Evolutionary conservation across 2,329 filamentous ascomycete species (phyloP).

Genomic region (Paecilomyces sp.): DNA sequence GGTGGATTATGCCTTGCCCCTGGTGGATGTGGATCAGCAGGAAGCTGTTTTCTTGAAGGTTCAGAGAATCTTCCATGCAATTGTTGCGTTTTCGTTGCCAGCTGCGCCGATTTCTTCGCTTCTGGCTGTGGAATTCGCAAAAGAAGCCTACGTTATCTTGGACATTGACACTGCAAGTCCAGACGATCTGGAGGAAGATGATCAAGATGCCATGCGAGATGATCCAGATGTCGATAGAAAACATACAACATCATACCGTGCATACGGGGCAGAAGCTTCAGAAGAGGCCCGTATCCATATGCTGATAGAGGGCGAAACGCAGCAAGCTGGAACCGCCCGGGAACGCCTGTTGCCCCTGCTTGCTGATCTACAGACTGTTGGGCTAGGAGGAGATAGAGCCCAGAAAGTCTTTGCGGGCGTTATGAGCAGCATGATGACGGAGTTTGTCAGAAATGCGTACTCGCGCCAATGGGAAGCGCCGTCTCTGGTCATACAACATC

Average conservation of each 20-base stretch:
- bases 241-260: slow-evolving; percentile 29
- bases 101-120: slow-evolving; percentile 35
- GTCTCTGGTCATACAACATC: slow-evolving; percentile 39
- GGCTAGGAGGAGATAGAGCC: slow-evolving; percentile 47
- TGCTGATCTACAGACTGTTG: slow-evolving; percentile 43
- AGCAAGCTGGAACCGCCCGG: slow-evolving; percentile 21
- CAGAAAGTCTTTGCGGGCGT: slow-evolving; percentile 53
- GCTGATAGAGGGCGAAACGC: slow-evolving; percentile 26
- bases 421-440: slow-evolving; percentile 51
- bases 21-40: slow-evolving; percentile 17
- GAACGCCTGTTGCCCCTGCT: slow-evolving; percentile 34
- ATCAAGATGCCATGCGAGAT: slow-evolving; percentile 15
- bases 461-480: slow-evolving; percentile 50
- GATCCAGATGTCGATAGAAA: slow-evolving; percentile 31
- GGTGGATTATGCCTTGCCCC: slow-evolving; percentile 24
- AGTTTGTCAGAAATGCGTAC: slow-evolving; percentile 51
- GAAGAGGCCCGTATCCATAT: slow-evolving; percentile 18
- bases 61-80: slow-evolving; percentile 37
- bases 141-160: slow-evolving; percentile 36
- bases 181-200: slow-evolving; percentile 5
- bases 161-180: slow-evolving; percentile 27
- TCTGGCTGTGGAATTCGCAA: slow-evolving; percentile 38
- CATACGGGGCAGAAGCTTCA: slow-evolving; percentile 28
- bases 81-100: slow-evolving; percentile 42
- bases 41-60: slow-evolving; percentile 29